Conservation (phyloP, 1,139 yeast species). For the Taphrina deformans region DNA sequence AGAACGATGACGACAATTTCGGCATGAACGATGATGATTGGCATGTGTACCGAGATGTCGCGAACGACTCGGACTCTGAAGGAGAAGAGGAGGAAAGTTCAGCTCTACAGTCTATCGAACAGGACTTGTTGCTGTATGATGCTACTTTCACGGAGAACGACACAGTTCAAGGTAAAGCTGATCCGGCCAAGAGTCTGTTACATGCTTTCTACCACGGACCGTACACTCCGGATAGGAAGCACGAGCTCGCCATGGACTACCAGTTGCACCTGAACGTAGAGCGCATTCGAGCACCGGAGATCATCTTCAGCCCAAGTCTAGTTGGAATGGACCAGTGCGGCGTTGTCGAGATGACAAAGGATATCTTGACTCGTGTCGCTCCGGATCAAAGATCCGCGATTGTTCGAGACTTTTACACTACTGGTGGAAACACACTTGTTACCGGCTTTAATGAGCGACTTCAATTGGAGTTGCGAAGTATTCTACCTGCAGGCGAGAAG, state of each 20-base stretch:
- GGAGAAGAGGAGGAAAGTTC: constrained; percentile 71
- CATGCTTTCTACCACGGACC: constrained; percentile 82
- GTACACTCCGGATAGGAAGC: constrained; percentile 57
- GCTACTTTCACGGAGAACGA: constrained; percentile 80
- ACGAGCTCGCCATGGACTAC: constrained; percentile 63
- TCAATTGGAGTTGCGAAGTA: constrained; percentile 61
- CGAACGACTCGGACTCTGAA: constrained; percentile 69
- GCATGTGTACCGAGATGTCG: constrained; percentile 84
- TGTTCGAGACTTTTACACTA: constrained; percentile 56
- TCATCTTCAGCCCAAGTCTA: constrained; percentile 82
- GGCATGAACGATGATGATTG: constrained; percentile 97
- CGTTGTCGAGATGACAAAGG: constrained; percentile 70
- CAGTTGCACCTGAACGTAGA: constrained; percentile 89
- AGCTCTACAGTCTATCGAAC: constrained; percentile 64
- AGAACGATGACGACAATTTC: constrained; percentile 89
- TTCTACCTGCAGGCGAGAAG: constrained; percentile 68
- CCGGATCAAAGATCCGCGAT: constrained; percentile 45
- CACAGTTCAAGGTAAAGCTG: constrained; percentile 75
- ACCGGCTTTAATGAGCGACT: constrained; percentile 69
- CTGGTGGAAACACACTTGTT: constrained; percentile 80
- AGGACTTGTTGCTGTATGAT: constrained; percentile 72
- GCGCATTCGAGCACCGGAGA: constrained; percentile 88
- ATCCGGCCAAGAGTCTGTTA: constrained; percentile 77
- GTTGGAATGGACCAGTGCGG: constrained; percentile 98
- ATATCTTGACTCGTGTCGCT: constrained; percentile 61